Percentiles rank a stretch among this genome's conserved stretches.
phyloP scores from a whole-genome alignment of 345 rosid species.

The Hevea brasiliensis region DNA sequence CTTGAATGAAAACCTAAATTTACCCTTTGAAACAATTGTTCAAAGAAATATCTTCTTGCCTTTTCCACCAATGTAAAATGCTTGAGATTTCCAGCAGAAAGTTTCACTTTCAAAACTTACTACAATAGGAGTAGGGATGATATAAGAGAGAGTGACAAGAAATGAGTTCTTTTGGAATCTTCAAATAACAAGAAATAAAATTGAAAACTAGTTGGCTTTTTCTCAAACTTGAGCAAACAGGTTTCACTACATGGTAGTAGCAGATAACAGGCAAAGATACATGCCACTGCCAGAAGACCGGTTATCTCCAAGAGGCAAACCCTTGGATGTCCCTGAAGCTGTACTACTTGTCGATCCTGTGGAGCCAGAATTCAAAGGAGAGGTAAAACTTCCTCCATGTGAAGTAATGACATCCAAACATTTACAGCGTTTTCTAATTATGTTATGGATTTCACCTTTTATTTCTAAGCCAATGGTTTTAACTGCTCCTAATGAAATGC shows the following conservation, averaged over 20 bases:
- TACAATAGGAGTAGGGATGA: neutral
- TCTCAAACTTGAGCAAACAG: conserved; percentile 28
- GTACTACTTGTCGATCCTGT: conserved; percentile 67
- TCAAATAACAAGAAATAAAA: too few relatives aligned
- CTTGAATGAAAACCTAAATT: too few relatives aligned
- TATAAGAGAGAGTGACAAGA: neutral
- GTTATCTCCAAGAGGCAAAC: conserved; percentile 55
- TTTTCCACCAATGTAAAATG: too few relatives aligned
- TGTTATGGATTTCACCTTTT: too few relatives aligned
- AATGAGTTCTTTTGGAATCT: neutral
- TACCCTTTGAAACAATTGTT: too few relatives aligned
- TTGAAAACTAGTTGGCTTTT: neutral
- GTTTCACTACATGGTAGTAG: conserved; percentile 86
- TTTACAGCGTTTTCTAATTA: too few relatives aligned
- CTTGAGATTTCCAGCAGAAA: neutral
- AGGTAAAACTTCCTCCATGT: conserved; percentile 34
- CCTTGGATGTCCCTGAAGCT: conserved; percentile 85
- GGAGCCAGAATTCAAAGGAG: conserved; percentile 70
- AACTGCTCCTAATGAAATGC: neutral
- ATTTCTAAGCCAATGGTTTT: too few relatives aligned
- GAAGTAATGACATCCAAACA: too few relatives aligned
- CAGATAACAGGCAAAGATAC: conserved; percentile 81
- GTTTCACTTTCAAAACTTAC: neutral
- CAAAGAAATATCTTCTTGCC: too few relatives aligned
- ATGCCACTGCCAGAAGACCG: conserved; percentile 94